These are phyloP conservation scores for Rhodamnia rubescens DNA, from an alignment of 345 rosid genomes.

Conservation along the genomic window DNA sequence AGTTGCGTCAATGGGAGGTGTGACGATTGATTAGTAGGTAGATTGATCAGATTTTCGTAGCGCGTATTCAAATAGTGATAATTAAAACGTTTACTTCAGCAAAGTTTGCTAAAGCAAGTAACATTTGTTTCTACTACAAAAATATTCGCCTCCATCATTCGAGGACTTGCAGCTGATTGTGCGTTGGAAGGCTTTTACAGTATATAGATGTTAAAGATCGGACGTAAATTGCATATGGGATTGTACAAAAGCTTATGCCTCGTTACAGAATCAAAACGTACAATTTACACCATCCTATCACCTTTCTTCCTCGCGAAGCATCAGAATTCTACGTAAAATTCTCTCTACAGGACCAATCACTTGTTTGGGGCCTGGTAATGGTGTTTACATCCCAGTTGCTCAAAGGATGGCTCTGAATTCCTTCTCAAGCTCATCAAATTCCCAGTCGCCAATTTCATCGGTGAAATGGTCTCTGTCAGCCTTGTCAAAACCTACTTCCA, in stretches of 20 bases:
- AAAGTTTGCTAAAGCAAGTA: neutral
- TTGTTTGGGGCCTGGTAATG: neutral
- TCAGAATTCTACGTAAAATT: neutral
- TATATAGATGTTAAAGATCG: neutral
- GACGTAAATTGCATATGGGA: neutral
- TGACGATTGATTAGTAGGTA: neutral
- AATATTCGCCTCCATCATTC: neutral
- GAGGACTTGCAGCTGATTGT: neutral
- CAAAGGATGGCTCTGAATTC: constrained; percentile 17
- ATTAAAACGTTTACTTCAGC: neutral
- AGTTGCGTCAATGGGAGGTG: neutral
- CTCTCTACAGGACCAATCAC: neutral
- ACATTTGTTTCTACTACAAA: neutral
- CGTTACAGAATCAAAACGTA: neutral
- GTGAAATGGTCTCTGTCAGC: constrained; percentile 22
- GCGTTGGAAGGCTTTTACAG: neutral
- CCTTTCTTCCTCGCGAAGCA: neutral
- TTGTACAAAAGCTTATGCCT: neutral
- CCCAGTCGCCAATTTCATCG: constrained; percentile 75
- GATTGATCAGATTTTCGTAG: neutral
- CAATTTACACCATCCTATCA: neutral
- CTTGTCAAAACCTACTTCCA: constrained; percentile 31
- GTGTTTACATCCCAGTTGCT: constrained; percentile 3
- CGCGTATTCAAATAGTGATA: neutral
- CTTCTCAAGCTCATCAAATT: constrained; percentile 51